Percentiles rank a stretch among this genome's conserved stretches.
phyloP scores from a whole-genome alignment of 148 eudicot genomes.

The Fagopyrum esculentum region DNA sequence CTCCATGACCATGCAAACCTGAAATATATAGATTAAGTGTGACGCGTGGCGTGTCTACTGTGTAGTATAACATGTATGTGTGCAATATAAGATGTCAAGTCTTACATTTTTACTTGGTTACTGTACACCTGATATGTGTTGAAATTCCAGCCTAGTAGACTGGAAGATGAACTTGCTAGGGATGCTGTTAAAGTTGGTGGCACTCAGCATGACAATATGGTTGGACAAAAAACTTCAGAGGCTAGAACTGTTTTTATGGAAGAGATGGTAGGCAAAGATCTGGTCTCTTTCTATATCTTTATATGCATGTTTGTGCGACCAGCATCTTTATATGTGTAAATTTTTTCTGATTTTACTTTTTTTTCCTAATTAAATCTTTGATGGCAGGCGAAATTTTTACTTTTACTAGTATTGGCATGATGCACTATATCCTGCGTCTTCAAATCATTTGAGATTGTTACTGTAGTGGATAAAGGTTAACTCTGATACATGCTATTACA shows the following conservation, averaged over 20 bases:
- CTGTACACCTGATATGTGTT: constrained; percentile 15
- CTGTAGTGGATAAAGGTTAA: background rate
- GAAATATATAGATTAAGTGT: background rate
- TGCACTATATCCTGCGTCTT: background rate
- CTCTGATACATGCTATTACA: constrained; percentile 2
- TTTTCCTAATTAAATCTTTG: background rate
- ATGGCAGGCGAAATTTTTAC: too few relatives aligned
- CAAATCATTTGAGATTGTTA: background rate
- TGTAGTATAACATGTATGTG: background rate
- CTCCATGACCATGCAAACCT: background rate
- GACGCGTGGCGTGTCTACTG: background rate
- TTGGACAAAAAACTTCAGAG: constrained; percentile 22
- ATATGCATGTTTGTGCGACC: background rate
- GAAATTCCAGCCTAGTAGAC: constrained; percentile 45
- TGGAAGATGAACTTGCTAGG: constrained; percentile 31
- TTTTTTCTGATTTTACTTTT: background rate
- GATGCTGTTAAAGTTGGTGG: constrained; percentile 24
- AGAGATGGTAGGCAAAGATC: constrained; percentile 45
- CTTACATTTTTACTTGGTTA: background rate
- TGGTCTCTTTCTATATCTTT: background rate
- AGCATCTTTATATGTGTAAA: background rate
- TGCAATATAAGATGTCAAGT: background rate
- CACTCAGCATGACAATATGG: constrained; percentile 23
- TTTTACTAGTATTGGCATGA: too few relatives aligned
- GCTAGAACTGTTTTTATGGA: constrained; percentile 25